Conservation (phyloP, 495 filamentous ascomycete genomes). For the Aspergillus diversus region DNA sequence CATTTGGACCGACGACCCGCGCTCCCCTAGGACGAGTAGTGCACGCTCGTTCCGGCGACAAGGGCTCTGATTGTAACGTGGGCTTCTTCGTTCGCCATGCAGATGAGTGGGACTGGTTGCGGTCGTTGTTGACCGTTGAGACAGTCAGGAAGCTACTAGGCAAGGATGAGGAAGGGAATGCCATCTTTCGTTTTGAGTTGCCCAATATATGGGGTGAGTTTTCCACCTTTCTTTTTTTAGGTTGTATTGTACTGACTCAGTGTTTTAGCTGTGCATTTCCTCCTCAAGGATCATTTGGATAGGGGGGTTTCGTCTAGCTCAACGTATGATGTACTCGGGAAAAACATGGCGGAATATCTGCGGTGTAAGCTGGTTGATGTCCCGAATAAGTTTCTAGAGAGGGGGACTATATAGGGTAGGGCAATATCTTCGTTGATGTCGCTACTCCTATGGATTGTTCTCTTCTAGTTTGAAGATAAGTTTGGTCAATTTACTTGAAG, state of each 20-base stretch:
- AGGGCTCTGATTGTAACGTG: slow-evolving; percentile 41
- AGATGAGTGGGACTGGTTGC: slow-evolving; percentile 46
- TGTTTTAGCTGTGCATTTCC: slow-evolving; percentile 43
- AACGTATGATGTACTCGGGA: slow-evolving; percentile 45
- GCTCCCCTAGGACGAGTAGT: slow-evolving; percentile 36
- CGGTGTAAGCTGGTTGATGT: slow-evolving; percentile 41
- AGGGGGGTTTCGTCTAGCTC: slow-evolving; percentile 42
- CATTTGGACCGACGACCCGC: slow-evolving; percentile 31
- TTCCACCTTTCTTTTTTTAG: neutral
- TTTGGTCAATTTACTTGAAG: too few species aligned
- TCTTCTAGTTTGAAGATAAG: too few species aligned
- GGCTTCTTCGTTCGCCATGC: slow-evolving; percentile 41
- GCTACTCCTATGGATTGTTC: too few species aligned
- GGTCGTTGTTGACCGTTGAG: slow-evolving; percentile 35
- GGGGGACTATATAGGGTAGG: neutral
- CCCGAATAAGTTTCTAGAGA: slow-evolving; percentile 22
- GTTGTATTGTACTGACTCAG: neutral
- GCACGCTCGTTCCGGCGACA: slow-evolving; percentile 46
- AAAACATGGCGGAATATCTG: slow-evolving; percentile 49
- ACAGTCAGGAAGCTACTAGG: slow-evolving; percentile 36
- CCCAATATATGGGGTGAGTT: slow-evolving; percentile 13
- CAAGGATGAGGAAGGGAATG: slow-evolving; percentile 33
- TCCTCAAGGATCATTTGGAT: slow-evolving; percentile 47
- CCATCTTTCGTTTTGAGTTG: slow-evolving; percentile 43
- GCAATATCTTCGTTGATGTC: too few species aligned